Base-by-base conservation (phyloP, 108 stramenopile genomes). In the Cyclotella atomus region DNA sequence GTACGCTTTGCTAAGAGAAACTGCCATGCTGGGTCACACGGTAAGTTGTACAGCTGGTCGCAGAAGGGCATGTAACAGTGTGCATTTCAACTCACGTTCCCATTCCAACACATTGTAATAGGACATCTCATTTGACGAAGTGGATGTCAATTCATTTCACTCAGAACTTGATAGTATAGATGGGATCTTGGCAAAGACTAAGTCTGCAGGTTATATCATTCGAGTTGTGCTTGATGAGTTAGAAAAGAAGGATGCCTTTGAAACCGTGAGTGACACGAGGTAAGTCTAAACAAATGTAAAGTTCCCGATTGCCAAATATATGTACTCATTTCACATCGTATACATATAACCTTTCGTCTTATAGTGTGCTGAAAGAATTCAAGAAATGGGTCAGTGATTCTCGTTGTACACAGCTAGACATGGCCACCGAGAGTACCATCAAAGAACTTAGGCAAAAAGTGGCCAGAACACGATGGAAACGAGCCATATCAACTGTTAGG, bases 211-310 rank as follows among this genome's bases (percentile, higher is more conserved):
- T 7, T 56, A 25, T 57, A 68, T 68, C 19, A 54, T 68, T 28
- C 43, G 54, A 34, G 68, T 68, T 5, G 53, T 68, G 19, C 24
- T 68, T 21, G 68, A 68, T 28, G 68, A 68, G 35, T 28, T 68
- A 1, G 68, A 68, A 23, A 54, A 68, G 53, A 54, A 68, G 24
- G 54, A 30, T 1, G 68, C 53, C 21, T 56, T 56, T 68, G 54
- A 68, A 20, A 56, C 52, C 3, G 68, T 36, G 24, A 53, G 36
- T 16, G 68, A 68, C 34, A 38, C 34, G 54, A 56, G 54, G 54
- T 68, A 41, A 41, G 19, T 32, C 8, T 25, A 5, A 59, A 9
- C 57, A 10, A 16, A n/a, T n/a, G n/a, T n/a, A n/a, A 25, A 68
- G 14, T 54, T 6, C 33, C 30, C 38, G 38, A 41, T 41, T 41